A percentile compares a stretch with the other conserved stretches of the same genome.
phyloP scores from a whole-genome alignment of 306 rosid species.

The Prunus persica region Prunus_persica_NCBIv2 NC_034016.1:7419001-7419500 shows the following conservation, averaged over 20 bases:
- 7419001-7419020: not conserved
- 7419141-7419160: not conserved
- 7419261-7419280: conserved; percentile 93
- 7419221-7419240: conserved; percentile 59
- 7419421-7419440: conserved; percentile 97
- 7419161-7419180: not conserved
- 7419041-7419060: not conserved
- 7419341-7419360: not conserved
- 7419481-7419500: conserved; percentile 77
- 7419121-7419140: not conserved
- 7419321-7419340: conserved; percentile 19
- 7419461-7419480: conserved; percentile 86
- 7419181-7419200: not conserved
- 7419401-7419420: conserved; percentile 67
- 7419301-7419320: conserved; percentile 14
- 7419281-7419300: conserved; percentile 93
- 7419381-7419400: conserved; percentile 20
- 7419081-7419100: not conserved
- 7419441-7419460: conserved; percentile 85
- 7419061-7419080: not conserved
- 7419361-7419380: not conserved
- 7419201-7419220: not conserved
- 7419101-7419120: not conserved
- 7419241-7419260: conserved; percentile 96
- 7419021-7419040: not conserved